Base-by-base conservation (phyloP, 1,284 basidiomycete genomes). In the Cutaneotrichosporon sp. region DNA sequence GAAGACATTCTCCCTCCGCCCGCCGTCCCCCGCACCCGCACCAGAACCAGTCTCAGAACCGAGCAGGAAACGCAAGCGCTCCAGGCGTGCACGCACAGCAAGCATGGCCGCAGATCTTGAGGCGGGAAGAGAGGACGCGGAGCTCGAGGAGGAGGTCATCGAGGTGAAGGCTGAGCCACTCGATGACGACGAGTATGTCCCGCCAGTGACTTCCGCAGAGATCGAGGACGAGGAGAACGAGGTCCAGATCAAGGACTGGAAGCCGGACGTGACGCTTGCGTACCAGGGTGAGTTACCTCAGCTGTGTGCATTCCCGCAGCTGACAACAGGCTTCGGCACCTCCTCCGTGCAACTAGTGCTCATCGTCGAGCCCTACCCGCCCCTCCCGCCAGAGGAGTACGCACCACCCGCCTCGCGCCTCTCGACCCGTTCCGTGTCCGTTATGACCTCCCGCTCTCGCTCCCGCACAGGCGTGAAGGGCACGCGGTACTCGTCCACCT, bases 331-430 rank as follows among this genome's bases (percentile, higher is more conserved):
- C 34, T 79, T 79, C 65, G 74, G 74, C 14, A 77, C 76, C 0
- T 76, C 75, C 0, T 75, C 75, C 0, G 64, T 77, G 2, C 77
- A 79, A 62, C 70, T 79, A 4, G 77, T 79, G n/a, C 65, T 77
- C 16, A 75, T 79, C 53, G 64, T 79, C 45, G 77, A 79, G 54
- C 77, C 77, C 14, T 77, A 72, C 42, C 77, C 77, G 10, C 73
- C 77, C 10, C 69, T 79, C 6, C 68, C 72, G 2, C 59, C 74
- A 2, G 67, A 65, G 13, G 58, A 72, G 50, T 77, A 77, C 62
- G 77, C 77, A 18, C 77, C 77, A 1, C 77, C 77, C 0, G 70
- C 72, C 4, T 76, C 75, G 25, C 74, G 77, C 9, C 71, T 79
- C 6, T 76, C 74, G 2, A 71, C 69, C 6, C 71, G 77, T 11